Conservation (phyloP, 495 filamentous ascomycete genomes). For the Haplographium delicatum region DNA sequence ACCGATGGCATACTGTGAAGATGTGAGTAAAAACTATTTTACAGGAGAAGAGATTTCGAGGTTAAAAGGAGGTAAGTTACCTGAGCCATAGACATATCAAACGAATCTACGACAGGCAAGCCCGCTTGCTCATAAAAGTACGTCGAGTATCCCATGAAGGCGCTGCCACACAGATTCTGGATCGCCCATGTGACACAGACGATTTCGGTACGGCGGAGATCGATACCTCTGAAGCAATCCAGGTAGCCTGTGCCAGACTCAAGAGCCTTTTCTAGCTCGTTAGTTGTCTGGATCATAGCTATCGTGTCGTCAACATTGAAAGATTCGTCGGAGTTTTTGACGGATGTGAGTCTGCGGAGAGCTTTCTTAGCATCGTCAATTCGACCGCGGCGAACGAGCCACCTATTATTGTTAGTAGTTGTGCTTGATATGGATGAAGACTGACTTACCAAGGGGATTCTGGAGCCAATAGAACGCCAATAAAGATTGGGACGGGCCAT, state of each 20-base stretch:
- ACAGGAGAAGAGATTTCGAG: neutral
- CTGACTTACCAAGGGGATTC: constrained; percentile 63
- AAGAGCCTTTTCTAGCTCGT: constrained; percentile 53
- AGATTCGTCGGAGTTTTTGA: constrained; percentile 40
- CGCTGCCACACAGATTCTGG: constrained; percentile 47
- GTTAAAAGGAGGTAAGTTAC: neutral
- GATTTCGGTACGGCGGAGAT: constrained; percentile 53
- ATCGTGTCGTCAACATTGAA: constrained; percentile 50
- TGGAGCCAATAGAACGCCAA: constrained; percentile 65
- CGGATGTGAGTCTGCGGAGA: constrained; percentile 59
- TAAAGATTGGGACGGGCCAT: constrained; percentile 70
- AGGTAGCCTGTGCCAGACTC: constrained; percentile 50
- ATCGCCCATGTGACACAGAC: constrained; percentile 43
- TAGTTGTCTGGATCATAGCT: constrained; percentile 58
- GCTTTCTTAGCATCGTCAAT: constrained; percentile 61
- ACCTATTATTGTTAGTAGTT: constrained; percentile 35
- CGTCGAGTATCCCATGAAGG: constrained; percentile 53
- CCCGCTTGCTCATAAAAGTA: constrained; percentile 64
- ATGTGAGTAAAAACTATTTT: neutral
- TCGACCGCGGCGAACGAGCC: constrained; percentile 67
- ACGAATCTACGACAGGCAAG: constrained; percentile 40
- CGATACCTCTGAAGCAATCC: constrained; percentile 51
- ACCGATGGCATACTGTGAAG: constrained; percentile 30
- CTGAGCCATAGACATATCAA: constrained; percentile 38
- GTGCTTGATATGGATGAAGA: constrained; percentile 37